Conservation (phyloP, 2,329 filamentous ascomycete species). For the Dactylellina sp. region DNA sequence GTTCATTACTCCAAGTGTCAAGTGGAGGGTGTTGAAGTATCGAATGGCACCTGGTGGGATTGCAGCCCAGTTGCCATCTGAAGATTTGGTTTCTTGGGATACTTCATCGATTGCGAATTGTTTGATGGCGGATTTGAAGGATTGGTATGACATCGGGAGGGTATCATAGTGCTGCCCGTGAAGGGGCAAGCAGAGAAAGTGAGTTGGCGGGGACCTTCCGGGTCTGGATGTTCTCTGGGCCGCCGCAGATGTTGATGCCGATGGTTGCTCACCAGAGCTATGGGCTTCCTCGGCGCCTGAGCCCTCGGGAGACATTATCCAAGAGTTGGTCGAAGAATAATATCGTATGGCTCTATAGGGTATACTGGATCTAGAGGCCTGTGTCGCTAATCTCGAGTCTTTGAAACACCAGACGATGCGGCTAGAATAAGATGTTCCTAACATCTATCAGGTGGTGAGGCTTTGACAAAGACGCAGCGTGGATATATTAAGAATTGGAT, state of each 20-base stretch:
- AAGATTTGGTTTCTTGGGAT: constrained; percentile 61
- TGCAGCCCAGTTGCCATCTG: constrained; percentile 62
- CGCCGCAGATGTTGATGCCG: neutral
- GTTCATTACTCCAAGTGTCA: constrained; percentile 85
- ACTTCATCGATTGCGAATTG: constrained; percentile 73
- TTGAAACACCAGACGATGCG: too few relatives aligned
- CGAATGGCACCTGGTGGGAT: constrained; percentile 77
- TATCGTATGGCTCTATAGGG: neutral
- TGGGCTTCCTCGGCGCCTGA: neutral
- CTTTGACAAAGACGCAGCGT: too few relatives aligned
- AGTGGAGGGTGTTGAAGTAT: constrained; percentile 82
- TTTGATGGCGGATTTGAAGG: constrained; percentile 66
- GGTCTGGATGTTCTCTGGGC: neutral
- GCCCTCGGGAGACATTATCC: neutral
- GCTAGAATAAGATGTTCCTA: too few relatives aligned
- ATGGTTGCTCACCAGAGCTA: neutral
- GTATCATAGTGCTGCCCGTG: constrained; percentile 67
- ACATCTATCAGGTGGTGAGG: too few relatives aligned
- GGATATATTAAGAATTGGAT: too few relatives aligned
- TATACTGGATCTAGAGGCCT: neutral
- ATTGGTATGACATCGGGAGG: constrained; percentile 69
- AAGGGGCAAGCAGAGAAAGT: constrained; percentile 82
- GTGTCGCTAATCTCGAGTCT: too few relatives aligned
- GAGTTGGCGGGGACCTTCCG: constrained; percentile 69
- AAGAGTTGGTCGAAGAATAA: neutral